Conservation (phyloP, 1,284 basidiomycete genomes). For the Moniliophthora roreri region DNA sequence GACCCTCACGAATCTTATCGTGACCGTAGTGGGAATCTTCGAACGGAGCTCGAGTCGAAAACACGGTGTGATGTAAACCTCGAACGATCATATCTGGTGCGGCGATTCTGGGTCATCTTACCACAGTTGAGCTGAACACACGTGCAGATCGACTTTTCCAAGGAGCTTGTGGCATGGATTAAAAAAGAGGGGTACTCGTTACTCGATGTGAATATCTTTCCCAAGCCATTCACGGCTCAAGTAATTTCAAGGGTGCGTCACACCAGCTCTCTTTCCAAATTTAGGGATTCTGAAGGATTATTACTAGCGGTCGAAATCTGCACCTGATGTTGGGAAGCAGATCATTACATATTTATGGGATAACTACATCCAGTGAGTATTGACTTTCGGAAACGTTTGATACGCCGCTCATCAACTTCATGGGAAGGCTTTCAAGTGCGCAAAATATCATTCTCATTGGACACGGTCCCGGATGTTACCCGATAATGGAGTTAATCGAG, state of each 20-base stretch:
- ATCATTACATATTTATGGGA: conserved; percentile 90
- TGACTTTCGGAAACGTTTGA: background rate
- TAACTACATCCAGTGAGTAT: conserved; percentile 82
- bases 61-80: conserved; percentile 72
- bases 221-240: conserved; percentile 52
- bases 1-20: background rate
- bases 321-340: background rate
- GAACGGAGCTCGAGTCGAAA: conserved; percentile 74
- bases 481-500: conserved; percentile 74
- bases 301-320: conserved; percentile 4
- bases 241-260: conserved; percentile 29
- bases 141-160: conserved; percentile 81
- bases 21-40: conserved; percentile 75
- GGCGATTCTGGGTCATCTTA: conserved; percentile 5
- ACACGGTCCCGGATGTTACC: conserved; percentile 80
- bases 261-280: background rate
- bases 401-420: conserved; percentile 3
- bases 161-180: conserved; percentile 79
- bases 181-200: conserved; percentile 65
- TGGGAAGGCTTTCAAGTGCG: conserved; percentile 75
- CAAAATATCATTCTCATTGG: conserved; percentile 81
- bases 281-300: background rate
- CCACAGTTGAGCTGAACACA: conserved; percentile 8
- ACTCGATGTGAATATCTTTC: conserved; percentile 86
- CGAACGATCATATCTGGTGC: conserved; percentile 82